Evolutionary conservation across 2,329 filamentous ascomycete genomes (phyloP).

Genomic region (Colletotrichum salicis): DNA sequence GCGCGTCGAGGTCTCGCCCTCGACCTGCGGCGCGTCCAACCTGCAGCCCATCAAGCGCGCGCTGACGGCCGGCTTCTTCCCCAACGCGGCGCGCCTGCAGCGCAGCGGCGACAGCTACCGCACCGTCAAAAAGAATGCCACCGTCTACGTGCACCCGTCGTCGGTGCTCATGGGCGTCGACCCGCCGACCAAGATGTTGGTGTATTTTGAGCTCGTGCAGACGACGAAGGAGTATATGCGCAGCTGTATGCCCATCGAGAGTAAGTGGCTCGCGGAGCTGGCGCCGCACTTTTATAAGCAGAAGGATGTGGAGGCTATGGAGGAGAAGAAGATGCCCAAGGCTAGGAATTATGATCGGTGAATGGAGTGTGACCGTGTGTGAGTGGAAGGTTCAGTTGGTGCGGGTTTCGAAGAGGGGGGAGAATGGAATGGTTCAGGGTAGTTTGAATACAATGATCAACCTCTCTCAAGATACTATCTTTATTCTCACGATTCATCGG

Average conservation of each 20-base stretch:
- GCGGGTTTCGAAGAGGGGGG: too few species aligned
- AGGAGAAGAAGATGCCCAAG: slow-evolving; percentile 73
- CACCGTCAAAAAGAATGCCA: slow-evolving; percentile 89
- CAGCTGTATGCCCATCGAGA: slow-evolving; percentile 84
- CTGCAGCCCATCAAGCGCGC: slow-evolving; percentile 85
- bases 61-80: slow-evolving; percentile 92
- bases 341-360: slow-evolving; percentile 39
- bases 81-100: slow-evolving; percentile 87
- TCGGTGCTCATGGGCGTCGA: slow-evolving; percentile 82
- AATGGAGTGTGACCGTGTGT: too few species aligned
- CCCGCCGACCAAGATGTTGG: slow-evolving; percentile 81
- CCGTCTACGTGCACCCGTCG: slow-evolving; percentile 91
- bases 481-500: too few species aligned
- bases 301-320: slow-evolving; percentile 85
- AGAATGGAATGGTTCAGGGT: too few species aligned
- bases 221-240: slow-evolving; percentile 95
- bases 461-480: too few species aligned
- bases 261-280: slow-evolving; percentile 86
- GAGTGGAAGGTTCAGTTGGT: too few species aligned
- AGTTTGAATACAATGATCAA: too few species aligned
- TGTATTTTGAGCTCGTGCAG: slow-evolving; percentile 86
- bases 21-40: slow-evolving; percentile 76
- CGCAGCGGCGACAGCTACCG: slow-evolving; percentile 88
- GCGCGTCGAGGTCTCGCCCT: slow-evolving; percentile 83
- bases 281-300: slow-evolving; percentile 96